Evolutionary conservation across 2,329 filamentous ascomycete species (phyloP).

Genomic region (Mycosphaerella sp.): DNA sequence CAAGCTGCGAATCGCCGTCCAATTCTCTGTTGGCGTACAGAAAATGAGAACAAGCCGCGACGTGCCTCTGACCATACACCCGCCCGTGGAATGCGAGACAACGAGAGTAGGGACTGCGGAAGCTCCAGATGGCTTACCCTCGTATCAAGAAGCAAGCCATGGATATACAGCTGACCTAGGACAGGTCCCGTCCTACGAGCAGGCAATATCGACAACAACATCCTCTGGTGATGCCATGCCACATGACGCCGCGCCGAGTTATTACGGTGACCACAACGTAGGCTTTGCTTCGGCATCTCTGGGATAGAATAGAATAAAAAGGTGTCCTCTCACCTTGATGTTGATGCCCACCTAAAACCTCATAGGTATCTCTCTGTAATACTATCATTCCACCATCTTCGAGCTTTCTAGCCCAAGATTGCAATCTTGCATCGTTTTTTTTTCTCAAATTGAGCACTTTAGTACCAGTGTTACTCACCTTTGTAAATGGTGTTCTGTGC

Average conservation of each 20-base stretch:
- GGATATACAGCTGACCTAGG: not conserved
- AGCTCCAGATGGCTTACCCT: not conserved
- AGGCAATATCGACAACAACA: conserved; percentile 1
- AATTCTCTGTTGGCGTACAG: conserved; percentile 13
- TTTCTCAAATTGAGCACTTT: too few species aligned
- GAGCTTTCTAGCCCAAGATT: too few species aligned
- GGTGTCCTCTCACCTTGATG: too few species aligned
- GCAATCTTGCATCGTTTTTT: too few species aligned
- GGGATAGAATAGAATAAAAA: too few species aligned
- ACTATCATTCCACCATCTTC: too few species aligned
- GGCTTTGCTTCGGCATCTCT: not conserved
- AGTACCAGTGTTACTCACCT: too few species aligned
- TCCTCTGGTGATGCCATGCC: not conserved
- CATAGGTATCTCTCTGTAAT: too few species aligned
- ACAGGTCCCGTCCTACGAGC: conserved; percentile 6
- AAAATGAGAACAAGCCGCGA: conserved; percentile 8
- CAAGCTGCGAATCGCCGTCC: conserved; percentile 14
- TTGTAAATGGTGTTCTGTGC: too few species aligned
- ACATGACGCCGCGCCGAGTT: not conserved
- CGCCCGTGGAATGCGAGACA: conserved; percentile 2
- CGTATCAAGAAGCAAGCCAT: conserved; percentile 8
- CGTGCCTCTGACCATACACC: conserved; percentile 10
- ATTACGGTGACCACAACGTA: not conserved
- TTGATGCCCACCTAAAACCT: too few species aligned
- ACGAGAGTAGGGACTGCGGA: not conserved